Evolutionary conservation across 2,329 filamentous ascomycete species (phyloP), one percentile per base, ranked within the genome.

Genomic region (Aspergillus sojae): DNA sequence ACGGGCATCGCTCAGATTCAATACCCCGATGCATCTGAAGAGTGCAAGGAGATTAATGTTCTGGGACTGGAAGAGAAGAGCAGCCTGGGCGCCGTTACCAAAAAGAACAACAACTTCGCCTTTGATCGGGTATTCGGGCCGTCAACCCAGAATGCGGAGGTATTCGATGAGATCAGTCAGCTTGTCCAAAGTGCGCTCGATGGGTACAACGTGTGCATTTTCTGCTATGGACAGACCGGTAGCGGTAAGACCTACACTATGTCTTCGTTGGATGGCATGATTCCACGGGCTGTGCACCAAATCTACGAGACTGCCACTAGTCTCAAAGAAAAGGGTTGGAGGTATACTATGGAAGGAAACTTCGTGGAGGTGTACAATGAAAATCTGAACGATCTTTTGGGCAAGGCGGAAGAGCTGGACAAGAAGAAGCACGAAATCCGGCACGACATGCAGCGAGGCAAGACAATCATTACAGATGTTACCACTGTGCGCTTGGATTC

Each of bases 281-380:
- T 99, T 63, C 94, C 95, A 1, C 88, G 91, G 9, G 94, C 95
- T 3, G 95, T 96, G 9, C 88, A 92, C 68, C 94, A 98, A 82
- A 97, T 99, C 67, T 97, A 97, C 77, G 87, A 92, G 60, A 95
- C 93, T 48, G 92, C 96, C 59, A 90, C 89, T 65, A 86, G 89
- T 57, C 83, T 99, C 21, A 89, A 91, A 76, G 92, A 94, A 69
- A 96, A 97, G 76, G 95, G 94, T 28, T 99, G 95, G 95, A 86
- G 85, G 46, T 99, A 99, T 79, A 91, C 86, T 0, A 96, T 99
- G 88, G 92, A 96, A 75, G 95, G 95, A 7, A 94, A 90, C 61
- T 99, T 99, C 73, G 89, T 98, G 16, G 95, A 99, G 75, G 95
- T 99, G 6, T 99, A 99, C 86, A 98, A 99, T 67, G 95, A 99